Conservation (phyloP, 1,139 yeast genomes). For the Saccharomyces hybrid region DNA sequence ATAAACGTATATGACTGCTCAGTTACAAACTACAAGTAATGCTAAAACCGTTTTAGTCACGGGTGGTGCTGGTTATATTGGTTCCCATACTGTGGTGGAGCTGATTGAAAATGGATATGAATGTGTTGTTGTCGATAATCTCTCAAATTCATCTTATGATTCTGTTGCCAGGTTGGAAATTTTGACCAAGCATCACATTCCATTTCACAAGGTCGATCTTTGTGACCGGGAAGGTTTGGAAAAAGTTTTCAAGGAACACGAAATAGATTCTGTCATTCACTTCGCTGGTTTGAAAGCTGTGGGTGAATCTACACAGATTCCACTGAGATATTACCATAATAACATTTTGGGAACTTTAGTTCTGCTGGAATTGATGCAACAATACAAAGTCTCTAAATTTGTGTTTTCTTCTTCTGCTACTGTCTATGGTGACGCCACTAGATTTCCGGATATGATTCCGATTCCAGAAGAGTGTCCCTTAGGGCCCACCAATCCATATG, state of each 20-base stretch:
- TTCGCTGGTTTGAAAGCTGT: conserved; percentile 87
- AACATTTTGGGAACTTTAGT: conserved; percentile 61
- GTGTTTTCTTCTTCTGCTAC: conserved; percentile 80
- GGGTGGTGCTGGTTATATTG: conserved; percentile 86
- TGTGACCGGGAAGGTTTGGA: conserved; percentile 44
- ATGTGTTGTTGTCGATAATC: conserved; percentile 66
- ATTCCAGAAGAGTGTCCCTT: conserved; percentile 75
- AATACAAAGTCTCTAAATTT: conserved; percentile 44
- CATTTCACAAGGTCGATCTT: conserved; percentile 56
- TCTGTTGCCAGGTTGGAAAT: conserved; percentile 60
- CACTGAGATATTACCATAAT: conserved; percentile 61
- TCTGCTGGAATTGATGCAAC: conserved; percentile 48
- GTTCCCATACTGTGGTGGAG: conserved; percentile 71
- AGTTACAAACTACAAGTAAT: conserved; percentile 5
- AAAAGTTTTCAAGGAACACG: conserved; percentile 43
- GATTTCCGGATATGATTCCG: conserved; percentile 67
- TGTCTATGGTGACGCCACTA: conserved; percentile 76
- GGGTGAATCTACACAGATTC: conserved; percentile 69
- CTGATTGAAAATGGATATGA: conserved; percentile 57
- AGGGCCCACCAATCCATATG: conserved; percentile 73
- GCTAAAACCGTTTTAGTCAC: conserved; percentile 51
- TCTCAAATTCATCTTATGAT: conserved; percentile 60
- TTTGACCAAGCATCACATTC: conserved; percentile 43
- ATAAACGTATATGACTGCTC: not conserved
- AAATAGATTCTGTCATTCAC: conserved; percentile 62